phyloP scores from a whole-genome alignment of 345 rosid genomes.

The Passiflora organensis region DNA sequence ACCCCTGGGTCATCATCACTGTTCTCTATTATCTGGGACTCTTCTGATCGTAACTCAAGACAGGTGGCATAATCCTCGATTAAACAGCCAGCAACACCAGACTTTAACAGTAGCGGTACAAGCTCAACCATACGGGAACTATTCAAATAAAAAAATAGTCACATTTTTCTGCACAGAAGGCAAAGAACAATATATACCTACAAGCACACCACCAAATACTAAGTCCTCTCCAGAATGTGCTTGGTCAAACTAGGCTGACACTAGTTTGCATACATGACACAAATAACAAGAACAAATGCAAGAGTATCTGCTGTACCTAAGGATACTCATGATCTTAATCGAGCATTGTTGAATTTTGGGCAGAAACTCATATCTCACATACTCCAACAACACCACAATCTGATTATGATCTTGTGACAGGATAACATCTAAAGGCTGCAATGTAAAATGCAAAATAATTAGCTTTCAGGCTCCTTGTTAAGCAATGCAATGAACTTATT shows the following conservation, averaged over 20 bases:
- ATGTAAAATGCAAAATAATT: background rate
- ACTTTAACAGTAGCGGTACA: conserved; percentile 71
- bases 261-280: no score
- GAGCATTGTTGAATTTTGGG: conserved; percentile 77
- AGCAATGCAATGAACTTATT: no score
- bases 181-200: background rate
- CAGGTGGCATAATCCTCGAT: conserved; percentile 90
- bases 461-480: background rate
- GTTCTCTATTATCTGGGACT: conserved; percentile 61
- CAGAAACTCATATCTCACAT: conserved; percentile 81
- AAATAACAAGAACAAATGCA: background rate
- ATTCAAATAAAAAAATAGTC: conserved; percentile 12
- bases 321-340: conserved; percentile 76
- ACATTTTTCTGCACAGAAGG: background rate
- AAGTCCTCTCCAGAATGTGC: background rate
- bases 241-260: conserved; percentile 8
- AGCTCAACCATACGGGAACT: conserved; percentile 94
- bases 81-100: conserved; percentile 61
- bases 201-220: background rate
- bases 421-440: conserved; percentile 89
- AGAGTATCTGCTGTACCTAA: conserved; percentile 42
- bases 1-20: conserved; percentile 74
- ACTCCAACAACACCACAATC: conserved; percentile 74
- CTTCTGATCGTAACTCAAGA: conserved; percentile 77
- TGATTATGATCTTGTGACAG: conserved; percentile 92